Conservation (phyloP, 2,329 filamentous ascomycete species). For the Sclerotinia trifoliorum region DNA sequence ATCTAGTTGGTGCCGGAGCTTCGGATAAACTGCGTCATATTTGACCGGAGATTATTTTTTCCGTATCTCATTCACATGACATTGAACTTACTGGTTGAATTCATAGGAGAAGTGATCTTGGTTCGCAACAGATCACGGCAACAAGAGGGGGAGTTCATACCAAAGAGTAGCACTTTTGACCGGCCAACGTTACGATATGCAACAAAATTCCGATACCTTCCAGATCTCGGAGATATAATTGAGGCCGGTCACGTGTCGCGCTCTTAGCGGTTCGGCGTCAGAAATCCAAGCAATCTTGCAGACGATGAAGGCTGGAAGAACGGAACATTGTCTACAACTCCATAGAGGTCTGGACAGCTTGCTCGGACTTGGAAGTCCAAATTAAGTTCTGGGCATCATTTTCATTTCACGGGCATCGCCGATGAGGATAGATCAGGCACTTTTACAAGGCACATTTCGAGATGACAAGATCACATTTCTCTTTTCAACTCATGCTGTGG, state of each 20-base stretch:
- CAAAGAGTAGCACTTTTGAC: not conserved
- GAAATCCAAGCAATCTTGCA: not conserved
- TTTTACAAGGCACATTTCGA: constrained; percentile 10
- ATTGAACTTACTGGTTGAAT: not conserved
- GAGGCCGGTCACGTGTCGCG: not conserved
- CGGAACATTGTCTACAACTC: not conserved
- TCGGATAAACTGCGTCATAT: not conserved
- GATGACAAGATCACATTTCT: constrained; percentile 21
- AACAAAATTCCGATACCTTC: constrained; percentile 4
- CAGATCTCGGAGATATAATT: not conserved
- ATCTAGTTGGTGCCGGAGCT: not conserved
- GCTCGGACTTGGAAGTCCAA: not conserved
- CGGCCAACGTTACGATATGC: constrained; percentile 17
- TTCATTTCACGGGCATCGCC: constrained; percentile 4
- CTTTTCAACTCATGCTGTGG: constrained; percentile 4
- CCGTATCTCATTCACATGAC: not conserved
- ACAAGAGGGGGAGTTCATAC: not conserved
- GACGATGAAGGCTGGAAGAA: not conserved
- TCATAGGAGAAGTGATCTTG: not conserved
- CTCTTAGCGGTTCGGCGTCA: too few relatives aligned
- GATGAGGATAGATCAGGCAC: constrained; percentile 4
- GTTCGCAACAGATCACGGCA: not conserved
- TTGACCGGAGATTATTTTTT: not conserved
- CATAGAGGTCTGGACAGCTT: not conserved
- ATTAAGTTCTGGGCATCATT: not conserved